Conservation (phyloP, 139 green algal species). For the Diplosphaera chodatii region DNA sequence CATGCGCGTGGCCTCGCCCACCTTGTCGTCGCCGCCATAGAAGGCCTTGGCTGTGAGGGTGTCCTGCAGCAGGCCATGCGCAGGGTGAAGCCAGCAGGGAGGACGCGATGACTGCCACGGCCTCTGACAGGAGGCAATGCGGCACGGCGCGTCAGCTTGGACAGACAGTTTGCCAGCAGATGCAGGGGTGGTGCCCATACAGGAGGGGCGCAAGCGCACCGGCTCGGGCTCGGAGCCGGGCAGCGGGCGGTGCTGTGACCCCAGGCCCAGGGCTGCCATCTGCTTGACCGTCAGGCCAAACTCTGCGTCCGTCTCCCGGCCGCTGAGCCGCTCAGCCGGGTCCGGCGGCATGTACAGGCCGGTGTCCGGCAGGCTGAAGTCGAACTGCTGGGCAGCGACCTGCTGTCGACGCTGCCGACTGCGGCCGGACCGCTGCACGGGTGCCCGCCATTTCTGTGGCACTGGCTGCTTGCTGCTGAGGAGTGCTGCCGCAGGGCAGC, state of each 20-base stretch:
- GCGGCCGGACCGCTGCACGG: too few relatives aligned
- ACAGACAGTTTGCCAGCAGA: too few relatives aligned
- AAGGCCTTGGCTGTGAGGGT: constrained; percentile 37
- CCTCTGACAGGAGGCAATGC: too few relatives aligned
- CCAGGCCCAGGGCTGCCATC: not conserved
- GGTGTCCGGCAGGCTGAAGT: not conserved
- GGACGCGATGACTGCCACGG: too few relatives aligned
- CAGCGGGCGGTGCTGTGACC: not conserved
- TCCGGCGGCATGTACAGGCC: not conserved
- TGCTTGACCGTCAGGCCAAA: not conserved
- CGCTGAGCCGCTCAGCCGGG: not conserved
- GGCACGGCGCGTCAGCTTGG: too few relatives aligned
- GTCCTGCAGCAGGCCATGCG: too few relatives aligned
- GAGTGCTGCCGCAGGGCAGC: too few relatives aligned
- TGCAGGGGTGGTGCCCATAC: too few relatives aligned
- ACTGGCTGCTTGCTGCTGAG: not conserved
- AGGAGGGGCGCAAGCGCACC: not conserved
- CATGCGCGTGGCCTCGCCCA: constrained; percentile 18
- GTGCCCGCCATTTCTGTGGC: not conserved
- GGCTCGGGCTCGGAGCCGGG: not conserved
- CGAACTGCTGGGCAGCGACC: not conserved
- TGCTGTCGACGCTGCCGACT: not conserved
- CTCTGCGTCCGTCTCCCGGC: not conserved
- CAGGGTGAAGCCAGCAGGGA: too few relatives aligned
- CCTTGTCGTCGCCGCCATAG: constrained; percentile 40